Conservation (phyloP, 768 basidiomycete species). For the Boletus bicolor region DNA sequence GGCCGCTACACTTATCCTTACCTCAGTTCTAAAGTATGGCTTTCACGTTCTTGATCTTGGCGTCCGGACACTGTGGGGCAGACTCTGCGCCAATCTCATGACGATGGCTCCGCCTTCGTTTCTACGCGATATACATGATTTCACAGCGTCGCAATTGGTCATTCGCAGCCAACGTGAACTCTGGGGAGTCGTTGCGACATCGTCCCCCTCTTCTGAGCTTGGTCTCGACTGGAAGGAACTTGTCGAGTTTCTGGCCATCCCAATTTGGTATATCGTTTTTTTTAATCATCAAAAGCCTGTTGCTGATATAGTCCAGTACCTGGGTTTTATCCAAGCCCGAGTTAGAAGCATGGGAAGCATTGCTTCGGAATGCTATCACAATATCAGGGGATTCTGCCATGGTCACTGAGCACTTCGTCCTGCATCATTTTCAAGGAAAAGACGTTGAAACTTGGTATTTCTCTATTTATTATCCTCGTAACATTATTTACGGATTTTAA, state of each 20-base stretch:
- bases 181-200: slow-evolving; percentile 46
- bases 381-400: slow-evolving; percentile 7
- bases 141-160: slow-evolving; percentile 23
- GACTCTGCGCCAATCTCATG: slow-evolving; percentile 48
- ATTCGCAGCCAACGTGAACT: slow-evolving; percentile 35
- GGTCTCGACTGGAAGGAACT: slow-evolving; percentile 40
- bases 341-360: slow-evolving; percentile 39
- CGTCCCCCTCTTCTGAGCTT: slow-evolving; percentile 25
- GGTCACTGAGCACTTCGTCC: slow-evolving; percentile 15
- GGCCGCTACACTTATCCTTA: slow-evolving; percentile 46
- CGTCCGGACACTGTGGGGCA: slow-evolving; percentile 45
- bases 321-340: slow-evolving; percentile 47
- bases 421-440: slow-evolving; percentile 12
- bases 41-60: slow-evolving; percentile 40
- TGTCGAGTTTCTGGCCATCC: slow-evolving; percentile 43
- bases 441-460: slow-evolving; percentile 24
- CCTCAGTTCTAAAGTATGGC: slow-evolving; percentile 40
- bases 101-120: slow-evolving; percentile 39
- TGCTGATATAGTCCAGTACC: slow-evolving; percentile 30
- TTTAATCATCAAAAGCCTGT: not conserved
- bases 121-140: slow-evolving; percentile 33
- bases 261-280: slow-evolving; percentile 40
- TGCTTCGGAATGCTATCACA: slow-evolving; percentile 34
- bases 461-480: not conserved
- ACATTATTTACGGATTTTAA: slow-evolving; percentile 8